These are phyloP conservation scores for Aureobasidium sp. DNA, from an alignment of 2,329 filamentous ascomycete genomes.

Conservation along the genomic window DNA sequence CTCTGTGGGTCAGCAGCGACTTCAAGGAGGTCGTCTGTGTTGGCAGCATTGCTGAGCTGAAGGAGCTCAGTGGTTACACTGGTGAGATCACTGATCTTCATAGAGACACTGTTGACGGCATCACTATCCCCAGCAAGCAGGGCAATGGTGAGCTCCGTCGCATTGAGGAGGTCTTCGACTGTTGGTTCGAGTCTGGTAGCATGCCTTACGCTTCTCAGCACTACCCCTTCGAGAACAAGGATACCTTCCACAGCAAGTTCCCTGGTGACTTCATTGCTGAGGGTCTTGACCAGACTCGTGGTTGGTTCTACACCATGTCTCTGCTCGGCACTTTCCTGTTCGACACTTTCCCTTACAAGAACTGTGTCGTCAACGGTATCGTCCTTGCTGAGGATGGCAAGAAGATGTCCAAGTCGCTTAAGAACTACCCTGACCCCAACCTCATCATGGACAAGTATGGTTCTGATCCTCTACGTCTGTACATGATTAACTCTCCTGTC, in stretches of 20 bases:
- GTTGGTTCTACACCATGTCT: constrained; percentile 93
- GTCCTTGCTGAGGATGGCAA: constrained; percentile 91
- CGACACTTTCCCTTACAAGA: constrained; percentile 79
- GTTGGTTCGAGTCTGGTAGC: constrained; percentile 93
- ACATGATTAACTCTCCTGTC: constrained; percentile 93
- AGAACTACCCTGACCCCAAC: constrained; percentile 88
- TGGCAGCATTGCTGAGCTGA: constrained; percentile 77
- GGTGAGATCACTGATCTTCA: constrained; percentile 82
- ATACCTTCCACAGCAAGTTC: constrained; percentile 68
- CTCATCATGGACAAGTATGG: constrained; percentile 82
- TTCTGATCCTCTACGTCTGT: constrained; percentile 86
- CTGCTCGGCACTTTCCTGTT: constrained; percentile 86
- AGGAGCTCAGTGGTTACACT: constrained; percentile 75
- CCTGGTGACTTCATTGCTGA: constrained; percentile 93
- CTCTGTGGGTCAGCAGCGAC: constrained; percentile 87
- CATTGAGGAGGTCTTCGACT: constrained; percentile 87
- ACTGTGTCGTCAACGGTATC: constrained; percentile 93
- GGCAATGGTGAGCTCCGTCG: constrained; percentile 78
- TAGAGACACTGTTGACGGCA: constrained; percentile 85
- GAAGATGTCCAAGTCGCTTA: constrained; percentile 96
- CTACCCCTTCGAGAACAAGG: constrained; percentile 85
- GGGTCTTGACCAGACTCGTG: constrained; percentile 85
- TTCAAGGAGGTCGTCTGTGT: constrained; percentile 79
- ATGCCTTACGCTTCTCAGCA: constrained; percentile 92
- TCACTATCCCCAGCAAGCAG: constrained; percentile 85